Conservation (phyloP, 2,329 filamentous ascomycete species). For the Bimuria novae-zelandiae region DNA sequence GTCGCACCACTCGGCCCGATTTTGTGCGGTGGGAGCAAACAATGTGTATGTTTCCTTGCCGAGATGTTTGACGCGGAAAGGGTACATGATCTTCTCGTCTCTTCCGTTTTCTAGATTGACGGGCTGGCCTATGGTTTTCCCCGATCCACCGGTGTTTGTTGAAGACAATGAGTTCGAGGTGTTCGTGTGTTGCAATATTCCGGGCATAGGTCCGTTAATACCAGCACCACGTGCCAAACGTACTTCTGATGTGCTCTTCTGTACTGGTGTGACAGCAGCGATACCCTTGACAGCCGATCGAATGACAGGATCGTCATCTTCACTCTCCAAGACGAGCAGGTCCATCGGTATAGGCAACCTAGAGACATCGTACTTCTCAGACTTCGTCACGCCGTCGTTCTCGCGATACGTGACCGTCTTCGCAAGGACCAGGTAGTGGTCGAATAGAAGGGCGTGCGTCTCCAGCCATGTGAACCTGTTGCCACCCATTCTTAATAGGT, state of each 20-base stretch:
- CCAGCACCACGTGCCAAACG: conserved; percentile 54
- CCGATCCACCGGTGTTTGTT: conserved; percentile 56
- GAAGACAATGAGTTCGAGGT: conserved; percentile 65
- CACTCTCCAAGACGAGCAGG: conserved; percentile 86
- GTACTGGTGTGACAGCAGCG: conserved; percentile 60
- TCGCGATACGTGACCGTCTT: conserved; percentile 74
- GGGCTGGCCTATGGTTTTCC: conserved; percentile 53
- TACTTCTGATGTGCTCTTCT: conserved; percentile 47
- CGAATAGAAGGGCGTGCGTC: conserved; percentile 90
- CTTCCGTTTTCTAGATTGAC: conserved; percentile 60
- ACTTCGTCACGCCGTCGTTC: conserved; percentile 72
- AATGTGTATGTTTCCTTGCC: conserved; percentile 92
- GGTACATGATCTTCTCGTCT: conserved; percentile 81
- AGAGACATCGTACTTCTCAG: conserved; percentile 86
- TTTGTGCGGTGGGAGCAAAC: conserved; percentile 77
- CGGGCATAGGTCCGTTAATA: conserved; percentile 47
- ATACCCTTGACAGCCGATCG: conserved; percentile 75
- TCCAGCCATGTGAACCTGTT: conserved; percentile 93
- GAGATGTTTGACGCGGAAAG: conserved; percentile 94
- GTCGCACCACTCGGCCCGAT: conserved; percentile 84
- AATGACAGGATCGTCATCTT: conserved; percentile 86
- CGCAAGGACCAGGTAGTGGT: conserved; percentile 92
- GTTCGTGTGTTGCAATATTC: conserved; percentile 68
- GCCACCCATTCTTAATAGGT: conserved; percentile 84
- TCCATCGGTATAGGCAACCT: conserved; percentile 97